Evolutionary conservation across 2,329 filamentous ascomycete species (phyloP).

Genomic region (Sodiomyces alkalinus): DNA sequence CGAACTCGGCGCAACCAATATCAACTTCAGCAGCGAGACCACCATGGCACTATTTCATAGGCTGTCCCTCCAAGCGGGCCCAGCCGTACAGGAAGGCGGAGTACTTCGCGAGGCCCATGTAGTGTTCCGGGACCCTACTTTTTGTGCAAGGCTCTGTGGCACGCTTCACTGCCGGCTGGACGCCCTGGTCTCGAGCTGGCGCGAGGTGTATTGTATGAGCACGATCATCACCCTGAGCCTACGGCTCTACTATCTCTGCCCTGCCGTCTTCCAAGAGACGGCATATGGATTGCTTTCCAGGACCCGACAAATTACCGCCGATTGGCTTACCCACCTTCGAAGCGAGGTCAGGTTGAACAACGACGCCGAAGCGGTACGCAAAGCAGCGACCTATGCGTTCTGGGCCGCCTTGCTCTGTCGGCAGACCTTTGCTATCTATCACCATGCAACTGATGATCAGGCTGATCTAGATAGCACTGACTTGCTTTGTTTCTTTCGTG

Average conservation of each 20-base stretch:
- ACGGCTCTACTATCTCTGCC: conserved; percentile 17
- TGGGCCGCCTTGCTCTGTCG: conserved; percentile 41
- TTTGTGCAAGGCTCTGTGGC: conserved; percentile 31
- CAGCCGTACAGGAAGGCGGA: conserved; percentile 14
- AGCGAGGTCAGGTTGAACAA: conserved; percentile 23
- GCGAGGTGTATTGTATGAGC: conserved; percentile 43
- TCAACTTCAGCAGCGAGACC: conserved; percentile 44
- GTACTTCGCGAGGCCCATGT: conserved; percentile 29
- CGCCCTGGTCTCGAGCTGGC: conserved; percentile 37
- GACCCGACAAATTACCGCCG: conserved; percentile 25
- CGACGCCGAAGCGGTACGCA: conserved; percentile 21
- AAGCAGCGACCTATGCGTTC: conserved; percentile 28
- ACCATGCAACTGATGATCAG: conserved; percentile 1
- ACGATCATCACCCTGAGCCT: conserved; percentile 35
- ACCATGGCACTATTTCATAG: conserved; percentile 33
- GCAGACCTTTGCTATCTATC: conserved; percentile 16
- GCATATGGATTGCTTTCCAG: conserved; percentile 20
- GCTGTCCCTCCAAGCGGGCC: conserved; percentile 40
- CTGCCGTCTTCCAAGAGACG: conserved; percentile 3
- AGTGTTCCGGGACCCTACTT: conserved; percentile 30
- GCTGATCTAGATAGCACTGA: conserved; percentile 13
- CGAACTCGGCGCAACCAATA: conserved; percentile 33
- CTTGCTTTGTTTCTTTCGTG: too few relatives aligned
- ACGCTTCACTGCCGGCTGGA: conserved; percentile 28
- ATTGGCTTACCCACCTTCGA: conserved; percentile 34